A percentile compares a stretch with the other conserved stretches of the same genome.
These are phyloP conservation scores for Meyerozyma elateridarum DNA, from an alignment of 1,139 yeast genomes.

Conservation along the genomic window DNA sequence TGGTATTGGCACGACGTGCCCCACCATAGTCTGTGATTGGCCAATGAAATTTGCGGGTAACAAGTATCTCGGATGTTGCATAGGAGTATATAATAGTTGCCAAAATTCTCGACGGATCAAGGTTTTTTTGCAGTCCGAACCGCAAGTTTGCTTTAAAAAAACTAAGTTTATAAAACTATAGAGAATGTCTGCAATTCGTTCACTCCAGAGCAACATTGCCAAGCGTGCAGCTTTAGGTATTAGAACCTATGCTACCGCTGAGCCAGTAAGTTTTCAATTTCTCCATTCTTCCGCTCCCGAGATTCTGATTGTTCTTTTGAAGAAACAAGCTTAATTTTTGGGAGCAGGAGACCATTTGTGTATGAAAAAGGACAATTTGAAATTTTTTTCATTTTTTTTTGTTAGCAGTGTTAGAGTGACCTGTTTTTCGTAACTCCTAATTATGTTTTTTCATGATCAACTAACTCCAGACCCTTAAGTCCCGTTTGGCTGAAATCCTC, in stretches of 20 bases:
- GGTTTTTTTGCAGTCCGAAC: slow-evolving; percentile 6
- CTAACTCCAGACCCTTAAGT: slow-evolving; percentile 60
- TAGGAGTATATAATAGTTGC: slow-evolving; percentile 11
- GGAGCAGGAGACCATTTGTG: too few species aligned
- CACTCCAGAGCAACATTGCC: slow-evolving; percentile 29
- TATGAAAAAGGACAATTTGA: too few species aligned
- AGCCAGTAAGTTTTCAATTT: slow-evolving; percentile 44
- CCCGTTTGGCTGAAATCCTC: slow-evolving; percentile 86
- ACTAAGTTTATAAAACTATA: slow-evolving; percentile 5
- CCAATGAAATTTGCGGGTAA: slow-evolving; percentile 1
- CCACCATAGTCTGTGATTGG: slow-evolving; percentile 1
- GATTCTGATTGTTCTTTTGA: too few species aligned
- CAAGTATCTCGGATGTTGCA: slow-evolving; percentile 2
- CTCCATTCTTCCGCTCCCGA: neutral
- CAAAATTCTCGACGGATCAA: slow-evolving; percentile 9
- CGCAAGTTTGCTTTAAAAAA: slow-evolving; percentile 7
- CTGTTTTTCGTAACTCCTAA: slow-evolving; percentile 1
- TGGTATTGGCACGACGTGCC: slow-evolving; percentile 1
- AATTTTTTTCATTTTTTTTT: neutral
- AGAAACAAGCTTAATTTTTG: too few species aligned
- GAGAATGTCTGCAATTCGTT: slow-evolving; percentile 37
- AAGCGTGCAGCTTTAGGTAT: slow-evolving; percentile 33
- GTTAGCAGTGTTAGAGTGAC: slow-evolving; percentile 3
- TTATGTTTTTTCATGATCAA: slow-evolving; percentile 8
- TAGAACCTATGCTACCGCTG: slow-evolving; percentile 50